Evolutionary conservation across 176 grass and related monocot species (phyloP).

Genomic region (Cenchrus americanus): DNA sequence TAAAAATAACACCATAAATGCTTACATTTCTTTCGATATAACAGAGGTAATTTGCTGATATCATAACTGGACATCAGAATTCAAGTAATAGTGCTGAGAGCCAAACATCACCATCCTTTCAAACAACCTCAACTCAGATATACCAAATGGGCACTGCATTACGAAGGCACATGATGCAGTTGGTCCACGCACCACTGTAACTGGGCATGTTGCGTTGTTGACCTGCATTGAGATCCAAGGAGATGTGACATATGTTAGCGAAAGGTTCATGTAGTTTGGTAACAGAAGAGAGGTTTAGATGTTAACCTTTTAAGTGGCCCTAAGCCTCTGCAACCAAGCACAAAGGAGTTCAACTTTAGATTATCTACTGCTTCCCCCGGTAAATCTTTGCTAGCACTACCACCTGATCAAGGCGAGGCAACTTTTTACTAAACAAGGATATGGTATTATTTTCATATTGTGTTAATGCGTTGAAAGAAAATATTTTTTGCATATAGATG

Average conservation of each 20-base stretch:
- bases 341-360: conserved; percentile 71
- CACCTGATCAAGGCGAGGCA: conserved; percentile 50
- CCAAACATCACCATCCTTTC: conserved; percentile 19
- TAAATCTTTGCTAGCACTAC: conserved; percentile 82
- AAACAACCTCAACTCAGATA: conserved; percentile 2
- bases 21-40: not conserved
- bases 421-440: conserved; percentile 17
- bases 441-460: not conserved
- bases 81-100: not conserved
- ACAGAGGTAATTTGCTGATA: conserved; percentile 10
- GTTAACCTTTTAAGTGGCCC: conserved; percentile 77
- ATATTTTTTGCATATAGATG: not conserved
- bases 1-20: not conserved
- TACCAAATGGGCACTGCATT: too few relatives aligned
- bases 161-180: conserved; percentile 32
- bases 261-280: not conserved
- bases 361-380: conserved; percentile 86
- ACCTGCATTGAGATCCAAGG: conserved; percentile 55
- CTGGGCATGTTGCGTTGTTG: conserved; percentile 71
- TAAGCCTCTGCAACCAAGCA: conserved; percentile 78
- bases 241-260: conserved; percentile 25
- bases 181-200: conserved; percentile 69
- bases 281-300: conserved; percentile 16
- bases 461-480: not conserved
- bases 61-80: not conserved